Evolutionary conservation across 352 stramenopile genomes (phyloP).

Genomic region (Pythium diclinum): DNA sequence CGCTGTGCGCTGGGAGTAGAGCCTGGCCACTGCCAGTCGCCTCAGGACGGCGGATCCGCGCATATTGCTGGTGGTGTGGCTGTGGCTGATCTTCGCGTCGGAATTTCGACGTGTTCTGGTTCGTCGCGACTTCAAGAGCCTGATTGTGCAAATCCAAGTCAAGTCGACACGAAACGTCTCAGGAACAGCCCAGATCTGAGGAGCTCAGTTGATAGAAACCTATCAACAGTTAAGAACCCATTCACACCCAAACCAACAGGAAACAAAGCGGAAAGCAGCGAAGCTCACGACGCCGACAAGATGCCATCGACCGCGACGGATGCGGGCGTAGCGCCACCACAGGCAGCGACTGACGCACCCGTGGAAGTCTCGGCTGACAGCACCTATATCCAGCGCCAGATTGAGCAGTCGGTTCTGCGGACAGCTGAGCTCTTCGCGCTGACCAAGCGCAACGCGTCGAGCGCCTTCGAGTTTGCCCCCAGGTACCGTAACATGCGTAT

Average conservation of each 20-base stretch:
- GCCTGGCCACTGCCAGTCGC: background rate
- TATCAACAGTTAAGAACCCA: background rate
- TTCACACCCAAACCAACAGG: background rate
- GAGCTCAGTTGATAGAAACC: background rate
- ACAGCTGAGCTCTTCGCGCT: constrained; percentile 72
- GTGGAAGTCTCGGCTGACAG: constrained; percentile 1
- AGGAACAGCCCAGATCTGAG: background rate
- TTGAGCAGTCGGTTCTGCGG: constrained; percentile 60
- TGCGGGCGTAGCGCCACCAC: background rate
- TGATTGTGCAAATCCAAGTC: constrained; percentile 7
- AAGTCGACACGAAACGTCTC: background rate
- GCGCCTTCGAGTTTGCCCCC: constrained; percentile 50
- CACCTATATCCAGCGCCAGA: constrained; percentile 36
- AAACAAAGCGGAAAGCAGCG: background rate
- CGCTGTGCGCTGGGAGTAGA: background rate
- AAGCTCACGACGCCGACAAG: background rate
- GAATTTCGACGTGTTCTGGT: constrained; percentile 6
- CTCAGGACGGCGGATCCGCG: background rate
- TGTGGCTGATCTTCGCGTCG: background rate
- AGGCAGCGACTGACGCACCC: background rate
- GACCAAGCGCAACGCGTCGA: constrained; percentile 49
- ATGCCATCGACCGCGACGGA: constrained; percentile 11
- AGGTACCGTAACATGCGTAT: constrained; percentile 31
- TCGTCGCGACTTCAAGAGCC: constrained; percentile 6
- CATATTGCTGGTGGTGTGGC: background rate